Conservation (phyloP, 441 rosid species). For the Cnidoscolus chayamansa region DNA sequence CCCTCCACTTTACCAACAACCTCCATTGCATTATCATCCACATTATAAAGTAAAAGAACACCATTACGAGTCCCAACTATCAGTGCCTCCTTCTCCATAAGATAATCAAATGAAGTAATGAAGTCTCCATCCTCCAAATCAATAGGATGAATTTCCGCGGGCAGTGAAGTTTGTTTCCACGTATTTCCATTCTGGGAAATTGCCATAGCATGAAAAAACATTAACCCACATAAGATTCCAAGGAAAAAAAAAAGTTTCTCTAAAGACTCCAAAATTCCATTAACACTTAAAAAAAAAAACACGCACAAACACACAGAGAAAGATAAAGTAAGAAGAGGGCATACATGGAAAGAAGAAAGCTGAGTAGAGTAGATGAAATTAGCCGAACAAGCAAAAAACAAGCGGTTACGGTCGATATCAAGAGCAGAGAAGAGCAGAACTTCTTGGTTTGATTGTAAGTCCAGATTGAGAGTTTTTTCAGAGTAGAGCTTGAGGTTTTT, state of each 20-base stretch:
- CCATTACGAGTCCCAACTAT: conserved; percentile 72
- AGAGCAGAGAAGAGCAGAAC: conserved; percentile 55
- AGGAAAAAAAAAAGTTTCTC: background rate
- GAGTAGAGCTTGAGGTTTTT: conserved; percentile 71
- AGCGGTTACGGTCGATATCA: conserved; percentile 75
- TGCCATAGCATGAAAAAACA: background rate
- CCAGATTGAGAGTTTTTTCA: conserved; percentile 52
- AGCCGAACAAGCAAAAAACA: conserved; percentile 72
- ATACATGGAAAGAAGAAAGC: conserved; percentile 65
- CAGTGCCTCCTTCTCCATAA: conserved; percentile 86
- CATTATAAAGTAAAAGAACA: conserved; percentile 54
- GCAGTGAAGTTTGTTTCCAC: conserved; percentile 32
- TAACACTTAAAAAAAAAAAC: background rate
- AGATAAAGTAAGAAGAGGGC: background rate
- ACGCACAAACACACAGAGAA: background rate
- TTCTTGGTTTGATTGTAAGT: conserved; percentile 54
- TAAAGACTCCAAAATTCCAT: background rate
- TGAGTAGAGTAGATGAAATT: conserved; percentile 56
- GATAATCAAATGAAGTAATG: conserved; percentile 75
- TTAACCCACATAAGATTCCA: background rate
- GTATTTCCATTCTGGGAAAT: conserved; percentile 49
- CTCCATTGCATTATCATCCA: conserved; percentile 58
- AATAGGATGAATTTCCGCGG: conserved; percentile 43
- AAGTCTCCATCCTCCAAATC: conserved; percentile 67
- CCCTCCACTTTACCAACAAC: conserved; percentile 87